Percentiles rank a stretch among this genome's conserved stretches.
Conservation (phyloP, 768 basidiomycete species). For the Suillus lakei region DNA sequence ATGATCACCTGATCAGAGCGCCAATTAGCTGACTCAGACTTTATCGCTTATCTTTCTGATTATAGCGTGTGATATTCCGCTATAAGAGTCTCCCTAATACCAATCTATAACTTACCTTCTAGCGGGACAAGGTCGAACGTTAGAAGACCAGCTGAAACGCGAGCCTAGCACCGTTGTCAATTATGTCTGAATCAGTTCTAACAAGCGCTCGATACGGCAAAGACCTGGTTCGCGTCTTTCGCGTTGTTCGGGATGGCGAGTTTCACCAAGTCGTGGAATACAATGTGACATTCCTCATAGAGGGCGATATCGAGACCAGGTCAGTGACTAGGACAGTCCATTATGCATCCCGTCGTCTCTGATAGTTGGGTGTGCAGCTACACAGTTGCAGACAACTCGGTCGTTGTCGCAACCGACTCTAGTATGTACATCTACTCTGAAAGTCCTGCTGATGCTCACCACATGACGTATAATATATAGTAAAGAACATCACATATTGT, state of each 20-base stretch:
- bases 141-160: neutral
- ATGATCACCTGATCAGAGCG: neutral
- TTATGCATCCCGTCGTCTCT: neutral
- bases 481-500: conserved; percentile 75
- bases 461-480: conserved; percentile 33
- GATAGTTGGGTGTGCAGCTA: conserved; percentile 51
- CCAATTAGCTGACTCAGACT: neutral
- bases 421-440: conserved; percentile 51
- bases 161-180: neutral
- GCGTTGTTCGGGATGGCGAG: conserved; percentile 73
- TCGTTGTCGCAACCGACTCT: conserved; percentile 91
- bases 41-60: neutral
- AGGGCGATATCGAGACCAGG: conserved; percentile 84
- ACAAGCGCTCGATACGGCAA: conserved; percentile 80
- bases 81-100: neutral
- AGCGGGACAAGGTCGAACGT: neutral
- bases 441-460: neutral
- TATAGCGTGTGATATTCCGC: neutral
- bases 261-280: conserved; percentile 85
- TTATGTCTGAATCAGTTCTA: conserved; percentile 33
- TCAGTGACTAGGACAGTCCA: conserved; percentile 29
- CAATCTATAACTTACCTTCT: neutral
- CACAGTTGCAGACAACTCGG: conserved; percentile 86
- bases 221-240: conserved; percentile 84
- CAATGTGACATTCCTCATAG: conserved; percentile 77